These are phyloP conservation scores for Sporothrix globosa DNA, from an alignment of 2,329 filamentous ascomycete genomes.

Conservation along the genomic window DNA sequence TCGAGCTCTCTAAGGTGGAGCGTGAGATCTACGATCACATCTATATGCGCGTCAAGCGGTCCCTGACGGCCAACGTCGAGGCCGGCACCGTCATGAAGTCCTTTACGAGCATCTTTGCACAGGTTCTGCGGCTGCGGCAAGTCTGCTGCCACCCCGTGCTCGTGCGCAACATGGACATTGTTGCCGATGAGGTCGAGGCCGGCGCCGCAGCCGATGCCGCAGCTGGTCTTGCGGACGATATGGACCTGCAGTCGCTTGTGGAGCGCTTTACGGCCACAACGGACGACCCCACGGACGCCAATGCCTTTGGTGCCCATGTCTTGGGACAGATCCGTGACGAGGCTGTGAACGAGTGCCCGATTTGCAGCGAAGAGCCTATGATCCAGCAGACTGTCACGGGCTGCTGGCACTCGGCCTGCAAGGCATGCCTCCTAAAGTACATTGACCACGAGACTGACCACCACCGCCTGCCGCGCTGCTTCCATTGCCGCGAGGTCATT, in stretches of 20 bases:
- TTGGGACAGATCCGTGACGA: slow-evolving; percentile 91
- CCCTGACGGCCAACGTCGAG: slow-evolving; percentile 84
- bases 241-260: slow-evolving; percentile 88
- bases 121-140: slow-evolving; percentile 89
- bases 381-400: slow-evolving; percentile 90
- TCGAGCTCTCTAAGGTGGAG: slow-evolving; percentile 83
- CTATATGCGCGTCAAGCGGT: slow-evolving; percentile 76
- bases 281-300: slow-evolving; percentile 64
- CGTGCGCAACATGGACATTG: slow-evolving; percentile 79
- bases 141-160: slow-evolving; percentile 92
- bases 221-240: slow-evolving; percentile 86
- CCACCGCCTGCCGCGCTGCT: slow-evolving; percentile 76
- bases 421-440: slow-evolving; percentile 85
- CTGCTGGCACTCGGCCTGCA: slow-evolving; percentile 97
- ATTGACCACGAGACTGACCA: slow-evolving; percentile 85
- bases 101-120: slow-evolving; percentile 95
- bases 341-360: slow-evolving; percentile 84
- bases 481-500: slow-evolving; percentile 84
- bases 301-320: slow-evolving; percentile 80
- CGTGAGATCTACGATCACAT: slow-evolving; percentile 92
- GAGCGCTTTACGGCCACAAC: slow-evolving; percentile 76
- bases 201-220: slow-evolving; percentile 75
- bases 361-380: slow-evolving; percentile 96
- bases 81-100: slow-evolving; percentile 92
- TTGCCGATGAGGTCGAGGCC: slow-evolving; percentile 86